Conservation (phyloP, 2,329 filamentous ascomycete species). For the Claviceps cyperi region DNA sequence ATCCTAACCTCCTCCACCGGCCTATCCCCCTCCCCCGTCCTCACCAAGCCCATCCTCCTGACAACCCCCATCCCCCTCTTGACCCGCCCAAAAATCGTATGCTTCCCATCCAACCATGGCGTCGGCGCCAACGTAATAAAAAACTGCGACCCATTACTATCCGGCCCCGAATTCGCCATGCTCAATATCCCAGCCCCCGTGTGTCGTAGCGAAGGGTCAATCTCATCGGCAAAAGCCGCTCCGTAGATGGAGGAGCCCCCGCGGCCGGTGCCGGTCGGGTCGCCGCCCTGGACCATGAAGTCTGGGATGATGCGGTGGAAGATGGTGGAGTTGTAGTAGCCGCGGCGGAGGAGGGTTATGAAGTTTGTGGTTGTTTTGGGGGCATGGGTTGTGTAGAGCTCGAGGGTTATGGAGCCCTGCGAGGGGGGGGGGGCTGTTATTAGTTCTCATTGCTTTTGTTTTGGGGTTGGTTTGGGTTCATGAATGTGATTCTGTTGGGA, state of each 20-base stretch:
- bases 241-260: constrained; percentile 85
- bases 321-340: constrained; percentile 75
- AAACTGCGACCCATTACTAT: constrained; percentile 93
- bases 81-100: constrained; percentile 90
- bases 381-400: constrained; percentile 82
- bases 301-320: constrained; percentile 92
- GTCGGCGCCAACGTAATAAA: constrained; percentile 90
- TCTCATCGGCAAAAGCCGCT: constrained; percentile 89
- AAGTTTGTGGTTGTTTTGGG: constrained; percentile 88
- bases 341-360: constrained; percentile 57
- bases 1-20: constrained; percentile 76
- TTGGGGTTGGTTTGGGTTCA: background rate
- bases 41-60: constrained; percentile 75
- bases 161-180: constrained; percentile 89
- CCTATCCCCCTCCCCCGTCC: constrained; percentile 66
- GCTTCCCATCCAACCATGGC: constrained; percentile 92
- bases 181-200: constrained; percentile 85
- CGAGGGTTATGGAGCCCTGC: constrained; percentile 69
- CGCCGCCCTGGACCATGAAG: constrained; percentile 94
- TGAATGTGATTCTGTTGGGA: too few relatives aligned
- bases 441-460: too few relatives aligned
- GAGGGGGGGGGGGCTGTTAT: background rate
- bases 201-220: constrained; percentile 64
- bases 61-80: constrained; percentile 72
- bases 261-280: constrained; percentile 84